Evolutionary conservation across 2,329 filamentous ascomycete genomes (phyloP), one percentile per base, ranked within the genome.

Genomic region (Penicillium sp.): DNA sequence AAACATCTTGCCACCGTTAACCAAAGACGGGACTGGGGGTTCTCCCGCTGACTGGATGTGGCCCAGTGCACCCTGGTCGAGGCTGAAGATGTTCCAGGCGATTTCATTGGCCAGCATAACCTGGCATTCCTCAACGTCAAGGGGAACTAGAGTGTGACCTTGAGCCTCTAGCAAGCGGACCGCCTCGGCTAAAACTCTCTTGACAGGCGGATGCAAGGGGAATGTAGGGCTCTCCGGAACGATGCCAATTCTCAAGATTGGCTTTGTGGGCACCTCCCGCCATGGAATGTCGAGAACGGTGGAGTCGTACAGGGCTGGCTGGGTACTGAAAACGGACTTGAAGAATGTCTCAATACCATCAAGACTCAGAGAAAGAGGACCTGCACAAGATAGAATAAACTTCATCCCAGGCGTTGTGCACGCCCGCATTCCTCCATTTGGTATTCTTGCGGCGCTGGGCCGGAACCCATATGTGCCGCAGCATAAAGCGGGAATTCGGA

Each of bases 131-230:
- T 55, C 41, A 40, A 49, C 39, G 16, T 46, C 37, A 2, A 82
- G 59, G 0, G 60, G 58, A 0, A 82, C 61, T 0, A 84, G 64
- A 0, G 67, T 66, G 59, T 85, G 81, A 0, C 83, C 83, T 0
- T 77, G 74, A 0, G 66, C 69, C 44, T 75, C 66, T 1, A 85
- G 68, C 2, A 63, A 63, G 1, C 67, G 69, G 0, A 73, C 70
- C 0, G 79, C 79, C 3, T 69, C 71, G 13, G 77, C 70, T 2
- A 85, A 60, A 0, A 77, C 71, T 3, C 80, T 74, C 0, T 71
- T 73, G 3, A 85, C 75, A 0, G 82, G 78, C 0, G 83, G 82
- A 13, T 83, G 81, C 0, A 84, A 66, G 2, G 81, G 80, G 33
- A 79, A 78, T 3, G 77, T 69, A 0, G 76, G 73, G 60, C 82